These are phyloP conservation scores for Agroathelia rolfsii DNA, from an alignment of 1,284 basidiomycete species.

Conservation along the genomic window DNA sequence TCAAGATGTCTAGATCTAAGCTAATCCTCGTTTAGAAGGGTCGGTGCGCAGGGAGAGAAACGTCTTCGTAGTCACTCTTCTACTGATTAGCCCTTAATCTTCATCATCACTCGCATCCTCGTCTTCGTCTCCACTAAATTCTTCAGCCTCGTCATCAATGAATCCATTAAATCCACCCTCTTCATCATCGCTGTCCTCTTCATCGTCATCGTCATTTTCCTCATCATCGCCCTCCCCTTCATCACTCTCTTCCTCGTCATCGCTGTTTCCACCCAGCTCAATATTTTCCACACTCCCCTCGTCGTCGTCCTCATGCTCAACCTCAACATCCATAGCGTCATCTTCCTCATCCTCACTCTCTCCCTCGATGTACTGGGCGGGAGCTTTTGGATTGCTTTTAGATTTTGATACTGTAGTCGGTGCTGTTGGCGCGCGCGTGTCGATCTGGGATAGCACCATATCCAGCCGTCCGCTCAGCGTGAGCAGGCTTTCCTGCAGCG, in stretches of 20 bases:
- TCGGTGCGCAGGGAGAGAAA: too few relatives aligned
- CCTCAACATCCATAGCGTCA: conserved; percentile 55
- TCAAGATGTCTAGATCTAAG: too few relatives aligned
- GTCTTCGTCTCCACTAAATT: conserved; percentile 54
- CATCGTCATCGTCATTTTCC: conserved; percentile 34
- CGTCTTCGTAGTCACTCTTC: too few relatives aligned
- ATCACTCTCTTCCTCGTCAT: conserved; percentile 37
- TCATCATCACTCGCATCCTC: conserved; percentile 50
- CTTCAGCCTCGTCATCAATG: conserved; percentile 68
- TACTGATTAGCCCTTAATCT: too few relatives aligned
- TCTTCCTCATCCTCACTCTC: conserved; percentile 65
- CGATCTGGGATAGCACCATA: conserved; percentile 89
- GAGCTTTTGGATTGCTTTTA: conserved; percentile 24
- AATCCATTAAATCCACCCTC: conserved; percentile 50
- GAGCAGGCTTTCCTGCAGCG: conserved; percentile 78
- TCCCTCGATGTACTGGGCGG: conserved; percentile 59
- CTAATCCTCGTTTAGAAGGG: too few relatives aligned
- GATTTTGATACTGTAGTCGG: conserved; percentile 43
- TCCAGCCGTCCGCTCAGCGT: conserved; percentile 86
- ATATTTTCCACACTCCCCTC: conserved; percentile 63
- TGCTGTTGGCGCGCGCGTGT: conserved; percentile 62
- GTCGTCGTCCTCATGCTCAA: conserved; percentile 55
- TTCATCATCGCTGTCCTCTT: conserved; percentile 43
- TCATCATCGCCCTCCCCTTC: conserved; percentile 39
- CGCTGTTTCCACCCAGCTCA: conserved; percentile 49